A percentile compares a stretch with the other conserved stretches of the same genome.
These are phyloP conservation scores for Pseudophaeomoniella oleicola DNA, from an alignment of 2,329 filamentous ascomycete genomes.

Conservation along the genomic window DNA sequence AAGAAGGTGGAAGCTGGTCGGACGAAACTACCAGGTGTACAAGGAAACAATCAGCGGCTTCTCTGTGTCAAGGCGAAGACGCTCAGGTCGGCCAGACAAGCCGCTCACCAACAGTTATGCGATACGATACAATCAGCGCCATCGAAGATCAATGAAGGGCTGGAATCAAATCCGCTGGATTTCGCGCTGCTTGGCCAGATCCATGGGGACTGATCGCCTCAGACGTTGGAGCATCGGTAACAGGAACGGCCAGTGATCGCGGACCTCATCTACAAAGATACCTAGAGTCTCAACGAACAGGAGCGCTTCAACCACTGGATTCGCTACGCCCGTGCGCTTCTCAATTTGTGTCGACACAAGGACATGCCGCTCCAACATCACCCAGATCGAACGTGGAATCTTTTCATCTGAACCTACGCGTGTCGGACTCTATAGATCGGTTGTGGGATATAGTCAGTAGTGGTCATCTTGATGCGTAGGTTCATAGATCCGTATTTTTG, in stretches of 20 bases:
- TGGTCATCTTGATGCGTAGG: too few species aligned
- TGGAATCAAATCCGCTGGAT: constrained; percentile 2
- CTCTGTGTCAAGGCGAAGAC: constrained; percentile 3
- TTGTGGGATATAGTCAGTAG: too few species aligned
- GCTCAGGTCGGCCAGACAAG: constrained; percentile 5
- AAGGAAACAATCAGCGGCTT: constrained; percentile 3
- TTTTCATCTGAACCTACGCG: too few species aligned
- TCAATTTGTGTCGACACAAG: constrained; percentile 3
- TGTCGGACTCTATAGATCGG: too few species aligned
- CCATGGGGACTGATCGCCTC: constrained; percentile 5
- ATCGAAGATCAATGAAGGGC: constrained; percentile 8
- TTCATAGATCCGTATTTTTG: too few species aligned
- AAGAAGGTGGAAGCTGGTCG: constrained; percentile 4
- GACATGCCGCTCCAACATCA: constrained; percentile 3
- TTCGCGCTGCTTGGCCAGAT: constrained; percentile 6
- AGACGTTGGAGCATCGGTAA: constrained; percentile 4
- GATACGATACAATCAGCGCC: constrained; percentile 6
- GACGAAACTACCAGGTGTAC: constrained; percentile 3
- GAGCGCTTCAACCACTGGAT: constrained; percentile 3
- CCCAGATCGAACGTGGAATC: constrained; percentile 3
- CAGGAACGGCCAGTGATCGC: constrained; percentile 4
- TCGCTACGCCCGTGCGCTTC: constrained; percentile 2
- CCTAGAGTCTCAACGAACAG: constrained; percentile 2
- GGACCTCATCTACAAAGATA: constrained; percentile 4
- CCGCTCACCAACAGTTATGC: constrained; percentile 7